Percentiles rank a stretch among this genome's conserved stretches.
These are phyloP conservation scores for Ascochyta fabae DNA, from an alignment of 2,329 filamentous ascomycete genomes.

Conservation along the genomic window DNA sequence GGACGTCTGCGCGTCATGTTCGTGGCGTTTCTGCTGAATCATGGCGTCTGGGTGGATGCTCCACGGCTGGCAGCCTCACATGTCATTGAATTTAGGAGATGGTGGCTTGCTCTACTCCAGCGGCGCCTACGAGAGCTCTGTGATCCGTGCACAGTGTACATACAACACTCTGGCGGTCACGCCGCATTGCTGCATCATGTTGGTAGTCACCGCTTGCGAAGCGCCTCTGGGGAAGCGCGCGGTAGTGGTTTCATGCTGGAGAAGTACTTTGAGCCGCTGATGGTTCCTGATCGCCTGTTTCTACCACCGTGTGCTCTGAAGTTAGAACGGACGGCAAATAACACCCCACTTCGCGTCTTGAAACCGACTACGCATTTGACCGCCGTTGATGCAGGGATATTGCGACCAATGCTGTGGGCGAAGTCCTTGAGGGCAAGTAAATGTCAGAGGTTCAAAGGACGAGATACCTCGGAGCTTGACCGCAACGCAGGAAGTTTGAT, in stretches of 20 bases:
- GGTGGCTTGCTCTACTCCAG: neutral
- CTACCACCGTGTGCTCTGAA: too few relatives aligned
- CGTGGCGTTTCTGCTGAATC: conserved; percentile 8
- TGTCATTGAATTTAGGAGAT: neutral
- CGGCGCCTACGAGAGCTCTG: neutral
- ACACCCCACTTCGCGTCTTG: neutral
- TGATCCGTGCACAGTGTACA: neutral
- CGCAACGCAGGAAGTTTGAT: neutral
- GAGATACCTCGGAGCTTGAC: neutral
- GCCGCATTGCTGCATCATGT: neutral
- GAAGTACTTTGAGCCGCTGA: too few relatives aligned
- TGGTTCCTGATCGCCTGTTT: too few relatives aligned
- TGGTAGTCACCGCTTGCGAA: too few relatives aligned
- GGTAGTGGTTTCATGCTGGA: too few relatives aligned
- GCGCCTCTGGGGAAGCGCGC: too few relatives aligned
- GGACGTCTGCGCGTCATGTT: neutral
- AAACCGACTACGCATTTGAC: neutral
- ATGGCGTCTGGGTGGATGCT: neutral
- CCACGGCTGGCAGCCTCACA: neutral
- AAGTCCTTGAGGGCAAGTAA: neutral
- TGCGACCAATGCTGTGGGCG: neutral
- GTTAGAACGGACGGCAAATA: too few relatives aligned
- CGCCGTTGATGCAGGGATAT: neutral
- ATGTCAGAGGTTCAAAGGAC: neutral
- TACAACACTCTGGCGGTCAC: neutral